Percentiles rank a stretch among this genome's conserved stretches.
Conservation (phyloP, 2,329 filamentous ascomycete species). For the Penicillium sp. region DNA sequence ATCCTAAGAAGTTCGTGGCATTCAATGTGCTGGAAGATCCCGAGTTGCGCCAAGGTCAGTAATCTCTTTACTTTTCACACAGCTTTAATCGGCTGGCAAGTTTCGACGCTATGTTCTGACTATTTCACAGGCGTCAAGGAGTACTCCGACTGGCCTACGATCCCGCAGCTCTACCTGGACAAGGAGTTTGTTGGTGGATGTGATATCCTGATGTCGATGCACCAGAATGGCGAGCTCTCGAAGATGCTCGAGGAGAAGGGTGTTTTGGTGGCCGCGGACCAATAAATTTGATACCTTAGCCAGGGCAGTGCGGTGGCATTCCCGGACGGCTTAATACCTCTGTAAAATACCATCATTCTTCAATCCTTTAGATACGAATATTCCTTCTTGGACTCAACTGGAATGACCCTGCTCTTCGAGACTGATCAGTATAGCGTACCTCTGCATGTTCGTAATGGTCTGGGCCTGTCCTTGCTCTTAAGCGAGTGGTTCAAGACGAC, state of each 20-base stretch:
- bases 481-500: too few relatives aligned
- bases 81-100: neutral
- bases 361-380: too few relatives aligned
- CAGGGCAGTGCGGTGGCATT: neutral
- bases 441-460: too few relatives aligned
- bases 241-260: constrained; percentile 91
- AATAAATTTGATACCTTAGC: constrained; percentile 25
- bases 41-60: constrained; percentile 77
- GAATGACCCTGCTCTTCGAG: too few relatives aligned
- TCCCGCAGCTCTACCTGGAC: constrained; percentile 92
- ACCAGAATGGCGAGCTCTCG: constrained; percentile 90
- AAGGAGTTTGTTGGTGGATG: constrained; percentile 98
- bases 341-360: too few relatives aligned
- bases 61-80: neutral
- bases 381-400: neutral
- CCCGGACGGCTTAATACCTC: constrained; percentile 6
- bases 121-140: constrained; percentile 82
- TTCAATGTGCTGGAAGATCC: constrained; percentile 96
- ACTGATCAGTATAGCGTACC: too few relatives aligned
- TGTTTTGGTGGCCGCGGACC: constrained; percentile 71
- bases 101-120: neutral
- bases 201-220: constrained; percentile 96
- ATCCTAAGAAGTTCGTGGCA: constrained; percentile 94
- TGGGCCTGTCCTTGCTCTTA: too few relatives aligned
- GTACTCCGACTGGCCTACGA: constrained; percentile 98